Evolutionary conservation across 2,329 filamentous ascomycete genomes (phyloP), one percentile per base, ranked within the genome.

Genomic region (Chrysoporthe austroafricana): DNA sequence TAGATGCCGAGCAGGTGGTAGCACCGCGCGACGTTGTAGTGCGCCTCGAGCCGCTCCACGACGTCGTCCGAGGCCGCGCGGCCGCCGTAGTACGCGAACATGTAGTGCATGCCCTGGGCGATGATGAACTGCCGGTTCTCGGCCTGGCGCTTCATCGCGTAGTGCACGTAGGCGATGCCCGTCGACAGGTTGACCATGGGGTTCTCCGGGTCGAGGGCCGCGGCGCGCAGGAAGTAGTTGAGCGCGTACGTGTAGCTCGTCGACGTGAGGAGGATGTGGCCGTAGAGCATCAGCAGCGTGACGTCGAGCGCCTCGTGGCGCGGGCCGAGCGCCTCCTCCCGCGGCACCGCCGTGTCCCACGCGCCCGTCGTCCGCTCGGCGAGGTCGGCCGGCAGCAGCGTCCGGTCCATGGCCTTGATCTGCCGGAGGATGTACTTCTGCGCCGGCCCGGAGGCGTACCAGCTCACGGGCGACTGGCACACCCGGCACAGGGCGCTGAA

Each of bases 401-500:
- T 81, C 70, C 86, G 90, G 77, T 99, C 96, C 82, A 97, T 92
- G 3, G 89, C 88, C 77, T 97, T 96, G 79, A 99, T 92, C 79
- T 97, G 93, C 4, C 96, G 90, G 67, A 97, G 84, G 74, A 98
- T 89, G 75, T 92, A 97, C 77, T 98, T 98, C 78, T 97, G 94
- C 26, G 91, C 90, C 0, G 93, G 90, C 0, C 92, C 91, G 2
- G 91, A 90, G 63, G 90, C 90, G 78, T 95, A 97, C 83, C 91
- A 92, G 42, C 89, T 86, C 48, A 88, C 83, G 1, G 90, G 88
- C 16, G 92, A 90, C 63, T 92, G 89, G 74, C 89, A 92, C 8
- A 97, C 82, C 21, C 91, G 87, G 66, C 91, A 92, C n/a, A 96
- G 82, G 32, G 91, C 86, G 42, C 90, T 87, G 76, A 95, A 96